Percentiles rank a stretch among this genome's conserved stretches.
phyloP scores from a whole-genome alignment of 331 rosid species.

The Quercus tomentella region DNA sequence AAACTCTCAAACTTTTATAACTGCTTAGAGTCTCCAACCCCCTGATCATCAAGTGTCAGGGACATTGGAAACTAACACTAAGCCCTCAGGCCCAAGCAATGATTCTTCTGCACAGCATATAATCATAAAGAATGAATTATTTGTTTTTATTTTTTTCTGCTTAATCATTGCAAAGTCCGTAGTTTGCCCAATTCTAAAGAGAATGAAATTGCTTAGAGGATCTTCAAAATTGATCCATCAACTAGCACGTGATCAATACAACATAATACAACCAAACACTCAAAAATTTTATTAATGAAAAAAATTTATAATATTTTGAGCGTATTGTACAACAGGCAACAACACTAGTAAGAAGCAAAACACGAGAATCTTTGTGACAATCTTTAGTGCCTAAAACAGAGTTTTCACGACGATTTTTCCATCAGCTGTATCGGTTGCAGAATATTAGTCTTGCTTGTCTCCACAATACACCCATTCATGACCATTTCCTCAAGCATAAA shows the following conservation, averaged over 20 bases:
- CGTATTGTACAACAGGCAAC: slow-evolving; percentile 22
- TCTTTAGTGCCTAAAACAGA: neutral
- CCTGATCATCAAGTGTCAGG: too few relatives aligned
- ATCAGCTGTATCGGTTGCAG: slow-evolving; percentile 89
- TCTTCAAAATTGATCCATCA: neutral
- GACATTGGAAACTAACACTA: neutral
- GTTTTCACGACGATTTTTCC: slow-evolving; percentile 64
- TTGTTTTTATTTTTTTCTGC: neutral
- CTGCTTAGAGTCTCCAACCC: neutral
- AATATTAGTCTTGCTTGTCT: slow-evolving; percentile 83
- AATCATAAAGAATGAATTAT: neutral
- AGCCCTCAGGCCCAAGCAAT: neutral
- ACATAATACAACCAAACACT: neutral
- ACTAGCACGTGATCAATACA: neutral
- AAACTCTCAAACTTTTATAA: neutral
- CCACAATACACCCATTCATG: slow-evolving; percentile 88
- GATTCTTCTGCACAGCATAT: neutral
- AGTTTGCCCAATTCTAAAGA: neutral
- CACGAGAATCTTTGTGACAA: neutral
- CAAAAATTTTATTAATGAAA: neutral
- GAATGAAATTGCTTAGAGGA: neutral
- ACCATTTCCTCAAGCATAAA: slow-evolving; percentile 99
- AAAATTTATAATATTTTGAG: neutral
- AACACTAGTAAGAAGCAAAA: neutral
- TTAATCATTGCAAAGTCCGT: too few relatives aligned